phyloP scores from a whole-genome alignment of 2,329 filamentous ascomycete genomes.

The Geosmithia flava region DNA sequence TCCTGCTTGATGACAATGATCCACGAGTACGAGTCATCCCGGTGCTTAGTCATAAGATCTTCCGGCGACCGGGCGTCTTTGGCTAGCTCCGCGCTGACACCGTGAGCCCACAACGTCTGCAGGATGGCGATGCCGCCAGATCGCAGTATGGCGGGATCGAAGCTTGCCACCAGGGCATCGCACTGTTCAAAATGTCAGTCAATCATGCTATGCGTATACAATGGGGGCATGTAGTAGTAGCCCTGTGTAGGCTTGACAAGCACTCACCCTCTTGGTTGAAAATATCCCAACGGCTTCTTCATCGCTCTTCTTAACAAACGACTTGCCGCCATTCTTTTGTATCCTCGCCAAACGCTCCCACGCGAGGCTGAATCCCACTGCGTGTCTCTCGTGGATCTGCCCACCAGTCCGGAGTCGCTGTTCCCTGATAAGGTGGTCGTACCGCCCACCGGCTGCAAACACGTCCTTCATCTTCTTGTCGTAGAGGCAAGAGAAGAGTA shows the following conservation, averaged over 20 bases:
- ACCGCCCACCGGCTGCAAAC: conserved; percentile 86
- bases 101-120: conserved; percentile 66
- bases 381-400: conserved; percentile 56
- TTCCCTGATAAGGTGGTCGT: conserved; percentile 79
- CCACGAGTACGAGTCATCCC: conserved; percentile 72
- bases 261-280: conserved; percentile 48
- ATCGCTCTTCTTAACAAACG: conserved; percentile 58
- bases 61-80: conserved; percentile 68
- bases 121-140: conserved; percentile 67
- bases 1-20: conserved; percentile 78
- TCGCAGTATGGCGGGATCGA: conserved; percentile 65
- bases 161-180: conserved; percentile 82
- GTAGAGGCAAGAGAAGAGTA: conserved; percentile 84
- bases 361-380: conserved; percentile 83
- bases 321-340: conserved; percentile 37
- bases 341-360: conserved; percentile 73
- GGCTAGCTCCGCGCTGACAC: conserved; percentile 81
- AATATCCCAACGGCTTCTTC: conserved; percentile 50
- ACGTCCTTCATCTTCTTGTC: conserved; percentile 76
- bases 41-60: conserved; percentile 64
- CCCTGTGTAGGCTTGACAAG: neutral
- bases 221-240: too few species aligned
- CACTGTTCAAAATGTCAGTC: conserved; percentile 37
- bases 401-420: conserved; percentile 59
- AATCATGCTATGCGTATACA: neutral